Percentiles rank a stretch among this genome's conserved stretches.
These are phyloP conservation scores for Salix caprea DNA, from an alignment of 345 rosid species.

Conservation along the genomic window DNA sequence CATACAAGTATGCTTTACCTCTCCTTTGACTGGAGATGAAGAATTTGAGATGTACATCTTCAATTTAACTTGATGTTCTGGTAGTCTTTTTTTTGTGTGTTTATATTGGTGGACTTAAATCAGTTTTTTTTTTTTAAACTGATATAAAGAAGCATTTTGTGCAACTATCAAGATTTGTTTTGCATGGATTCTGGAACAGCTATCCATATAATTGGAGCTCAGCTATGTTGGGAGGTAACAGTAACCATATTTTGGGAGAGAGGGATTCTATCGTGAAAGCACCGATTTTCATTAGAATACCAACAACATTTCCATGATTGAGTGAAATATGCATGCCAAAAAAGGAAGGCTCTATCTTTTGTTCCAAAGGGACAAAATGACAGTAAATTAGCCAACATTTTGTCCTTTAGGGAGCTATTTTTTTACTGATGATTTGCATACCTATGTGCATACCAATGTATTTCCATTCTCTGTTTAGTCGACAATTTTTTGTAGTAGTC, in stretches of 20 bases:
- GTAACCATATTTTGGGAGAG: background rate
- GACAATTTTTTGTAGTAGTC: background rate
- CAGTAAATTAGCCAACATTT: background rate
- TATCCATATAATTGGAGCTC: background rate
- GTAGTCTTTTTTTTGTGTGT: background rate
- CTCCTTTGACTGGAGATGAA: slow-evolving; percentile 9
- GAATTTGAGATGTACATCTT: slow-evolving; percentile 1
- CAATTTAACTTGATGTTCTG: background rate
- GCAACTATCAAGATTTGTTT: background rate
- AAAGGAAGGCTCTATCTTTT: background rate
- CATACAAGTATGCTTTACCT: slow-evolving; percentile 56
- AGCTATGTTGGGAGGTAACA: background rate
- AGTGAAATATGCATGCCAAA: background rate
- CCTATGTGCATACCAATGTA: background rate
- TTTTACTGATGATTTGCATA: background rate
- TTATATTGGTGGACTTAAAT: background rate
- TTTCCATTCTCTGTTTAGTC: background rate
- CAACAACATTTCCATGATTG: background rate
- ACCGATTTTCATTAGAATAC: background rate
- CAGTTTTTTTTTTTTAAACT: background rate
- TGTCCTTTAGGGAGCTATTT: background rate
- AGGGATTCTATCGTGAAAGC: background rate
- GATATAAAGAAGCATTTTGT: background rate
- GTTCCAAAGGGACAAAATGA: background rate
- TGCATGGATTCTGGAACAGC: background rate